phyloP scores from a whole-genome alignment of 192 early-diverging fungal species.

The Coemansia sp. region DNA sequence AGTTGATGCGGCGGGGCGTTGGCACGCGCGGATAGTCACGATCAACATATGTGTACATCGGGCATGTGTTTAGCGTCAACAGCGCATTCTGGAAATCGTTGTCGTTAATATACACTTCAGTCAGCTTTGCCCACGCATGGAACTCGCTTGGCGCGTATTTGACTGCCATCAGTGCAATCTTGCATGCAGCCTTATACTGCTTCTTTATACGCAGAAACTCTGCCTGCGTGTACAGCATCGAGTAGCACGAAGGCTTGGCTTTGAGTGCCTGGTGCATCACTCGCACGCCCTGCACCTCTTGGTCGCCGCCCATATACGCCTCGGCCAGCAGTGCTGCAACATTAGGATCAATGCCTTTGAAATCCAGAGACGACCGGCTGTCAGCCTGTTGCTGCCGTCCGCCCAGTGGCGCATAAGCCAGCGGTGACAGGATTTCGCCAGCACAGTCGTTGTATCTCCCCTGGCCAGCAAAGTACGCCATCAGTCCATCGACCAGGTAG shows the following conservation, averaged over 20 bases:
- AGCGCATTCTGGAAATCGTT: slow-evolving; percentile 81
- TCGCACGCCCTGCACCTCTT: slow-evolving; percentile 91
- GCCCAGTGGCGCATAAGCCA: slow-evolving; percentile 46
- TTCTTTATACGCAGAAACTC: slow-evolving; percentile 85
- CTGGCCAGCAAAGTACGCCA: slow-evolving; percentile 86
- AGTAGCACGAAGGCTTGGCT: slow-evolving; percentile 70
- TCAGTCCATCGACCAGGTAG: slow-evolving; percentile 81
- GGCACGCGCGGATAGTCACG: slow-evolving; percentile 90
- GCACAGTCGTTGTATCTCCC: slow-evolving; percentile 75
- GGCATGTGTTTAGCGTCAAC: slow-evolving; percentile 95
- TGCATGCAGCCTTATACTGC: slow-evolving; percentile 72
- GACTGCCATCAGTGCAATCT: slow-evolving; percentile 89
- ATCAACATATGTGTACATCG: slow-evolving; percentile 95
- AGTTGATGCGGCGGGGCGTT: slow-evolving; percentile 79
- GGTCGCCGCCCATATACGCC: slow-evolving; percentile 76
- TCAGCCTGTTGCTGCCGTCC: slow-evolving; percentile 13
- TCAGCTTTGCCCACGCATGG: slow-evolving; percentile 92
- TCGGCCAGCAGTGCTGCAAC: slow-evolving; percentile 85
- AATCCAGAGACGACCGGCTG: slow-evolving; percentile 27
- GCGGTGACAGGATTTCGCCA: slow-evolving; percentile 75
- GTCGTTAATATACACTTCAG: slow-evolving; percentile 86
- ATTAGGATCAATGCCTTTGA: slow-evolving; percentile 71
- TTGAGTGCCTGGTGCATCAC: slow-evolving; percentile 83
- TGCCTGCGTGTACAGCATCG: slow-evolving; percentile 84
- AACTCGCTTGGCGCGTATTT: slow-evolving; percentile 95